These are phyloP conservation scores for Tausonia pullulans DNA, from an alignment of 1,284 basidiomycete genomes.

Conservation along the genomic window DNA sequence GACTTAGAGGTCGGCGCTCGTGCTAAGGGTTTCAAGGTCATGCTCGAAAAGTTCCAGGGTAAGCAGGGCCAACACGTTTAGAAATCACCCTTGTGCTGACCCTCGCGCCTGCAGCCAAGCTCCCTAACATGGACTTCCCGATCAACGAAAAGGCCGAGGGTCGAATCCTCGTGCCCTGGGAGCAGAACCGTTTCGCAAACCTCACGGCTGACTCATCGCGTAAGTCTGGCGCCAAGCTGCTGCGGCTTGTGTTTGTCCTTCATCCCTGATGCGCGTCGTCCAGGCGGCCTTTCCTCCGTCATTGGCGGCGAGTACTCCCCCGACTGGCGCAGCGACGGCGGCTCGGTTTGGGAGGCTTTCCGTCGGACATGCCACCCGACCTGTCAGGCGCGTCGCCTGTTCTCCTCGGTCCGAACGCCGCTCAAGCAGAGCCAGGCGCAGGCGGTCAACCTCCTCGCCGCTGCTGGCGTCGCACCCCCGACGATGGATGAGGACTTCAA, in stretches of 20 bases:
- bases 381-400: slow-evolving; percentile 66
- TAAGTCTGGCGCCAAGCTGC: slow-evolving; percentile 23
- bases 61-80: not conserved
- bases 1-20: slow-evolving; percentile 62
- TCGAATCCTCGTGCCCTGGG: slow-evolving; percentile 80
- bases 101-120: slow-evolving; percentile 35
- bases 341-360: slow-evolving; percentile 84
- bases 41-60: slow-evolving; percentile 64
- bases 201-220: slow-evolving; percentile 41
- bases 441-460: slow-evolving; percentile 33
- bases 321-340: slow-evolving; percentile 64
- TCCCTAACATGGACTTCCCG: slow-evolving; percentile 83
- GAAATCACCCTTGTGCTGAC: not conserved
- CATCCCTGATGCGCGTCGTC: not conserved
- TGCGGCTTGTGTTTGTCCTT: slow-evolving; percentile 3
- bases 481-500: slow-evolving; percentile 45
- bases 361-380: slow-evolving; percentile 75
- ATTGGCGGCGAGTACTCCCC: slow-evolving; percentile 58
- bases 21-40: slow-evolving; percentile 59
- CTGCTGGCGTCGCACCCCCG: slow-evolving; percentile 34
- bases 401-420: slow-evolving; percentile 52
- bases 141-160: slow-evolving; percentile 87
- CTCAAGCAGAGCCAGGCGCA: slow-evolving; percentile 35
- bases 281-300: slow-evolving; percentile 50
- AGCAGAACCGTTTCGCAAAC: slow-evolving; percentile 57